Base-by-base conservation (phyloP, 2,329 filamentous ascomycete species). In the Diaporthe amygdali region DNA sequence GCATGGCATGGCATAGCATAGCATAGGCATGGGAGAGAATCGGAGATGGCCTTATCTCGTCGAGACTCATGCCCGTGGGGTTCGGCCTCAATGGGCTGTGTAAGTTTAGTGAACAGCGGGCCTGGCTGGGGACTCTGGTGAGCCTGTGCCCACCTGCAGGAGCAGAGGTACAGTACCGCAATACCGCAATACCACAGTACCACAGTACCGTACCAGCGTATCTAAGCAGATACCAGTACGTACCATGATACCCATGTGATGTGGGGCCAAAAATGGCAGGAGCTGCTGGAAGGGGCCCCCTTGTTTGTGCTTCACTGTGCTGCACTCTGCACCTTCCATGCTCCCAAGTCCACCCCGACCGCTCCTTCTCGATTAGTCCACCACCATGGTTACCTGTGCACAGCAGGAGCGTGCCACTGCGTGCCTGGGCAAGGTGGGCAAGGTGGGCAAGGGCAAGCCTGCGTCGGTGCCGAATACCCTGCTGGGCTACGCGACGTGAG, bases 231-330 rank as follows among this genome's bases (percentile, higher is more conserved):
- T n/a, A 9, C 32, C 14, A 22, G 47, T 51, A 51, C 47, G 25
- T 30, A 51, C 20, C 15, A 32, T 41, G n/a, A 14, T 39, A 39
- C 37, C 5, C 37, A 14, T 8, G 15, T 39, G 37, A 8, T 39
- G 41, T n/a, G 25, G 22, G 56, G 39, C 22, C 56, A 17, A 27
- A 32, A 44, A 22, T 32, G 39, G 56, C 56, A 63, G 41, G 56
- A 47, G 41, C 59, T 47, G 59, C 27, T 63, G 22, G 59, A 63
- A 63, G 59, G 59, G 59, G 47, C 59, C 27, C 56, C 59, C 59
- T 41, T 63, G 59, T 41, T n/a, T 20, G 22, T 20, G 22, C 37
- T n/a, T 12, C 7, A 37, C 34, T n/a, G 55, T 59, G 37, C 20
- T 59, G 55, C 55, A 59, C 22, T 37, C 41, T 37, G 27, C 22